Percentiles rank a stretch among this genome's conserved stretches.
Conservation (phyloP, 441 rosid species). For the Daphne laureola region DNA sequence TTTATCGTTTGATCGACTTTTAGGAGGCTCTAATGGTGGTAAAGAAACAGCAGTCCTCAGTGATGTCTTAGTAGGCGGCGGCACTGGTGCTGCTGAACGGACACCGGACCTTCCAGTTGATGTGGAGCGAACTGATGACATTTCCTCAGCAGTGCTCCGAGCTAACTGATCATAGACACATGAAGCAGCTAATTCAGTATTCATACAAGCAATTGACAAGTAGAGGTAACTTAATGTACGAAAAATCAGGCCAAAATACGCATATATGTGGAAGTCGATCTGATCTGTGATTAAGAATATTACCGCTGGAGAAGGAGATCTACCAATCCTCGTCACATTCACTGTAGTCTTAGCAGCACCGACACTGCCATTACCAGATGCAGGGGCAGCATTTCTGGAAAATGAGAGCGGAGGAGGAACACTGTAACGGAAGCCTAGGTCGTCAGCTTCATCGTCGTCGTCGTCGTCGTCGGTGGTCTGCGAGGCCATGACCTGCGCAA, state of each 20-base stretch:
- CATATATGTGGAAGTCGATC: conserved; percentile 4
- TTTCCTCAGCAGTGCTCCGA: conserved; percentile 35
- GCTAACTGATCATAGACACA: conserved; percentile 22
- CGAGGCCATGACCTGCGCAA: conserved; percentile 83
- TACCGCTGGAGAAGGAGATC: conserved; percentile 81
- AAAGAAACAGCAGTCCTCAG: conserved; percentile 42
- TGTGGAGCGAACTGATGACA: conserved; percentile 29
- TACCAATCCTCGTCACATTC: conserved; percentile 33
- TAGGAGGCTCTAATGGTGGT: conserved; percentile 45
- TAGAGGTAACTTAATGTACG: too few species aligned
- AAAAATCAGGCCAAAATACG: background rate
- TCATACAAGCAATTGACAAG: too few species aligned
- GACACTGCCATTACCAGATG: conserved; percentile 5
- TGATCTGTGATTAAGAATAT: conserved; percentile 5
- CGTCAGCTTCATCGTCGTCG: conserved; percentile 47
- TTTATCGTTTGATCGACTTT: conserved; percentile 31
- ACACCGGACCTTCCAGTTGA: conserved; percentile 41
- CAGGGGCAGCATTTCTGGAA: conserved; percentile 33
- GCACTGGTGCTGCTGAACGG: conserved; percentile 33
- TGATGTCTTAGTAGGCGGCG: conserved; percentile 35
- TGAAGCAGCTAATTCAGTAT: too few species aligned
- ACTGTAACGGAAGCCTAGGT: conserved; percentile 69
- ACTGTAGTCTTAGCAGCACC: conserved; percentile 19
- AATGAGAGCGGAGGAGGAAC: conserved; percentile 81
- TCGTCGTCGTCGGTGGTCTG: conserved; percentile 55